Evolutionary conservation across 2,329 filamentous ascomycete genomes (phyloP).

Genomic region (Cryphonectria nitschkei): DNA sequence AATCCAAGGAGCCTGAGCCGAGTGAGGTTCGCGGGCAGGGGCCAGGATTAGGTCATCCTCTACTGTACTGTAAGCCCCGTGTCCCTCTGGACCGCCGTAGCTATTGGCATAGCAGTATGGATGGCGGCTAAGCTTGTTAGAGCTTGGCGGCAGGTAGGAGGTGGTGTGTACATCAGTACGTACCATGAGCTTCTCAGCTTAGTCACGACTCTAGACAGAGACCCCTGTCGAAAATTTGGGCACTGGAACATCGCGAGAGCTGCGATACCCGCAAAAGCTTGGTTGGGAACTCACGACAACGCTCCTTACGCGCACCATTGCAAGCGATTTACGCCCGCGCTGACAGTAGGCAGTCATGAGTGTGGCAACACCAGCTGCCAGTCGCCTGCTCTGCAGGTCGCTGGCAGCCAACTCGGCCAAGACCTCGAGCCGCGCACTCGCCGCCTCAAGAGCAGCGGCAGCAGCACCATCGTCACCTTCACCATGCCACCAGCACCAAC

Average conservation of each 20-base stretch:
- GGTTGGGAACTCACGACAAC: not conserved
- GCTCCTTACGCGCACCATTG: conserved; percentile 6
- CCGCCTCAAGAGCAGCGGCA: conserved; percentile 28
- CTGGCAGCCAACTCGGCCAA: conserved; percentile 42
- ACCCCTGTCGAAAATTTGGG: conserved; percentile 29
- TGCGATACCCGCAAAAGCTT: not conserved
- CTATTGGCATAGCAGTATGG: not conserved
- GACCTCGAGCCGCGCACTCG: conserved; percentile 30
- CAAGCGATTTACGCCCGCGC: conserved; percentile 17
- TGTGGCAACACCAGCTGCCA: conserved; percentile 54
- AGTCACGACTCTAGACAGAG: conserved; percentile 19
- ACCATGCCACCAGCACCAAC: conserved; percentile 35
- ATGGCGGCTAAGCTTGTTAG: not conserved
- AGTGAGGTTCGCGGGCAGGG: conserved; percentile 5
- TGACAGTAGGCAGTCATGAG: conserved; percentile 50
- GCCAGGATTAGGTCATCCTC: not conserved
- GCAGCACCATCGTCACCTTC: conserved; percentile 27
- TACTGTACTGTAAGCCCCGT: not conserved
- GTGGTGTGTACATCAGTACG: not conserved
- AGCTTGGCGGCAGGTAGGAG: not conserved
- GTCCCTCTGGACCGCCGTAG: too few relatives aligned
- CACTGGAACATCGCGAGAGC: conserved; percentile 12
- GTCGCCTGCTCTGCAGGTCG: conserved; percentile 57
- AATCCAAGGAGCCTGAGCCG: not conserved
- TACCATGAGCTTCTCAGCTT: not conserved